phyloP scores from a whole-genome alignment of 108 stramenopile species.

The Parietichytrium sp. region DNA sequence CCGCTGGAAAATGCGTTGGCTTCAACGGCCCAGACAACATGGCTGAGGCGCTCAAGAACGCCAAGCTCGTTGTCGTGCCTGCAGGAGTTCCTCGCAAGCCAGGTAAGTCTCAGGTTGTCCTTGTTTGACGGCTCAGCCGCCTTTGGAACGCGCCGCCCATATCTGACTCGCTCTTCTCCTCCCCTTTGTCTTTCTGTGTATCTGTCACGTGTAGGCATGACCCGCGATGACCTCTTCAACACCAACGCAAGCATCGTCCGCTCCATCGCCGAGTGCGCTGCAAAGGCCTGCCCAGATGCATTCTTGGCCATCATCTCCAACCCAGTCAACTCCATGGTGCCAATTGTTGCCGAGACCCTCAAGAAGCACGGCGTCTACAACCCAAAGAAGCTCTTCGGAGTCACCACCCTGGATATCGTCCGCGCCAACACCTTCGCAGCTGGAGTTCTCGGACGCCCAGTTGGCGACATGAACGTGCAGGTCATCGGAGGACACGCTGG shows the following conservation, averaged over 20 bases:
- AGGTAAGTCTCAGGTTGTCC: constrained; percentile 3
- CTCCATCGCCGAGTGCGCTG: constrained; percentile 88
- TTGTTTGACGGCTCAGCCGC: background rate
- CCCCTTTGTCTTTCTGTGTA: background rate
- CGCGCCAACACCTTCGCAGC: constrained; percentile 98
- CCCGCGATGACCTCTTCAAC: constrained; percentile 92
- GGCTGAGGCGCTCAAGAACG: constrained; percentile 65
- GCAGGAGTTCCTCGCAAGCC: constrained; percentile 97
- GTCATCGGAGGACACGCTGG: constrained; percentile 99
- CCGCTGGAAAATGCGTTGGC: constrained; percentile 51
- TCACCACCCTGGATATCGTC: constrained; percentile 96
- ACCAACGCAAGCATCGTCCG: constrained; percentile 92
- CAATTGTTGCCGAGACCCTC: constrained; percentile 95
- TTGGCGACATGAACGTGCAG: constrained; percentile 79
- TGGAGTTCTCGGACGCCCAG: constrained; percentile 78
- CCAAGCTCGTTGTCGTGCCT: constrained; percentile 94
- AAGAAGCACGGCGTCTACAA: constrained; percentile 92
- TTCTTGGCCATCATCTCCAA: constrained; percentile 95
- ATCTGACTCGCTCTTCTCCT: background rate
- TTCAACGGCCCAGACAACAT: constrained; percentile 56
- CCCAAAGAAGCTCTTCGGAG: constrained; percentile 88
- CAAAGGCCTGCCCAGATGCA: constrained; percentile 89
- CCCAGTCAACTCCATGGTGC: constrained; percentile 99
- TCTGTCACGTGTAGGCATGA: constrained; percentile 93
- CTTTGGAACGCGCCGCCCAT: background rate